Evolutionary conservation across 257 asterid genomes (phyloP).

Genomic region (Przewalskia tangutica): DNA sequence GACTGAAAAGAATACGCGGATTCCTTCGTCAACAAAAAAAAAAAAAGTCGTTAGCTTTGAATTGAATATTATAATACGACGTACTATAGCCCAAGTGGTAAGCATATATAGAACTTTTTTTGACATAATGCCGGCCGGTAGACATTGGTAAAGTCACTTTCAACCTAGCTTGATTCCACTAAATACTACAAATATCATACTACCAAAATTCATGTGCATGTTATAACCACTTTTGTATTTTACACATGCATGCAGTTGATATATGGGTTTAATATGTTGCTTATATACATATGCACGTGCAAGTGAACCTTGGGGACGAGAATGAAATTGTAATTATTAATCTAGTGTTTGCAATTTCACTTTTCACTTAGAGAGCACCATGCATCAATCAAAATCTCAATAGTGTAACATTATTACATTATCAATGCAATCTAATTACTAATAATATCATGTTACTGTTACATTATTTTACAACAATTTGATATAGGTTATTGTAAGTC

Average conservation of each 20-base stretch:
- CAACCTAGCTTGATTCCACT: not conserved
- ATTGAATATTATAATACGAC: no score
- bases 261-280: not conserved
- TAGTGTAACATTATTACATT: no score
- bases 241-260: slow-evolving; percentile 2
- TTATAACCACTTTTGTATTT: not conserved
- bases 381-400: no score
- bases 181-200: not conserved
- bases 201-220: not conserved
- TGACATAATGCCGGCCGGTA: not conserved
- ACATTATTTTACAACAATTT: no score
- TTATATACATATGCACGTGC: not conserved
- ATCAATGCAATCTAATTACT: no score
- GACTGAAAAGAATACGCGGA: no score
- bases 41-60: no score
- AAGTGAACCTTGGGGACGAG: not conserved
- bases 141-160: not conserved
- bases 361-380: no score
- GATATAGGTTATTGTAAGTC: no score
- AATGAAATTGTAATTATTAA: not conserved
- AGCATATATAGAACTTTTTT: not conserved
- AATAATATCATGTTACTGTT: no score
- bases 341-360: no score
- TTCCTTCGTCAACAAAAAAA: no score
- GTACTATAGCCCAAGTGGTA: not conserved